Base-by-base conservation (phyloP, 1,139 yeast species). In the Suhomyces taliae region DNA sequence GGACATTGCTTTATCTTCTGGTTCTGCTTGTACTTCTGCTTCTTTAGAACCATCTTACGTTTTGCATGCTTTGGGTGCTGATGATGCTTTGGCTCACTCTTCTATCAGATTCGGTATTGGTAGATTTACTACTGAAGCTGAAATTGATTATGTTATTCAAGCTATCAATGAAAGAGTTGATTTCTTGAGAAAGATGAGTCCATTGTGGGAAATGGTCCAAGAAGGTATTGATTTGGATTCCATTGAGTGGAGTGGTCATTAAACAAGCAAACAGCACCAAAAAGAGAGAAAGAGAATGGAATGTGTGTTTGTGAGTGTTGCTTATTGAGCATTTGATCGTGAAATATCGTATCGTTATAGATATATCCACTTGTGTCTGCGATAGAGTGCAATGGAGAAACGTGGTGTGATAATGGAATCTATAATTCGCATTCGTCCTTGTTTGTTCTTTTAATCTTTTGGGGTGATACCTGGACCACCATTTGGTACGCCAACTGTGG, bases 21-120 rank as follows among this genome's bases (percentile, higher is more conserved):
- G 99, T 34, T 90, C 97, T n/a, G 99, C 99, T 4, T 93, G 99
- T 77, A 93, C 99, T 7, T 91, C 98, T 34, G 98, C 99, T 0
- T 91, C 98, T 7, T 79, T 93, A 60, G 99, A 93, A 69, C 99
- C 99, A 27, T 89, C 97, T 2, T 93, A 93, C 60, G 99, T 93
- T 36, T 78, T 93, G 61, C 96, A 93, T 59, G 98, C 99, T 1
- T 76, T 93, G 45, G 99, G 99, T 45, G 97, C 96, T 24, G 98
- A 93, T 67, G 99, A 93, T 64, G 98, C 98, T 8, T 78, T 93
- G 59, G 99, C 99, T 6, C 99, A 93, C 67, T 90, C 98, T 15
- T 87, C 96, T 33, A 95, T 93, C 61, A 82, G 99, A 66, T 93
- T 93, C 58, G 99, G 99, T 56, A 83, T 93, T 63, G 99, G 99